Evolutionary conservation across 2,329 filamentous ascomycete genomes (phyloP).

Genomic region (Didymella arachidicola): DNA sequence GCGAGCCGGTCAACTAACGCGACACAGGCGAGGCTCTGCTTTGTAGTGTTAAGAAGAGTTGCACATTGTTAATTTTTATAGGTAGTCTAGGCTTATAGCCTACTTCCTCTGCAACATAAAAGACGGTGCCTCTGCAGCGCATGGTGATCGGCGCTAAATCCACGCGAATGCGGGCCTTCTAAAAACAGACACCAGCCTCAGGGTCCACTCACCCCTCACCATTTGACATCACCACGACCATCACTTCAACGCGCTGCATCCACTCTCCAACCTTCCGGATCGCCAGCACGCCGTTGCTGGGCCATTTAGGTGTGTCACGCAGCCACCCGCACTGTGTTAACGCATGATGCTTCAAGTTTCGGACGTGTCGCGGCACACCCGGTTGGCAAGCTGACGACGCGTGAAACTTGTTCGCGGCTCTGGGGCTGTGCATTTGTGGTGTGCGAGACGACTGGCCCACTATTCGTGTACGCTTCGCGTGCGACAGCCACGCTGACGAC

Average conservation of each 20-base stretch:
- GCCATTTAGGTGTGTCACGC: slow-evolving; percentile 5
- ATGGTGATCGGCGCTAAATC: slow-evolving; percentile 16
- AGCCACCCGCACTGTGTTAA: slow-evolving; percentile 1
- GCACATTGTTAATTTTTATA: too few relatives aligned
- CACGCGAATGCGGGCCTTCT: slow-evolving; percentile 14
- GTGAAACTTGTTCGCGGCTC: slow-evolving; percentile 43
- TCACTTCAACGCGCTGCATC: slow-evolving; percentile 16
- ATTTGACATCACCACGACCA: slow-evolving; percentile 14
- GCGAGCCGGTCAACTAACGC: neutral
- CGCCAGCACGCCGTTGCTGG: slow-evolving; percentile 12
- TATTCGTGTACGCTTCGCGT: slow-evolving; percentile 16
- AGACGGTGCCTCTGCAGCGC: slow-evolving; percentile 3
- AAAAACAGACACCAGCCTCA: slow-evolving; percentile 23
- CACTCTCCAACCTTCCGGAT: slow-evolving; percentile 13
- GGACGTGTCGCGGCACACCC: slow-evolving; percentile 34
- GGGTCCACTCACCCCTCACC: slow-evolving; percentile 3
- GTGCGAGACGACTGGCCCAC: slow-evolving; percentile 24
- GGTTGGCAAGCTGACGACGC: slow-evolving; percentile 43
- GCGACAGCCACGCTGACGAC: slow-evolving; percentile 19
- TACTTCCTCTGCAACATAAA: too few relatives aligned
- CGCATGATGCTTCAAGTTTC: slow-evolving; percentile 34
- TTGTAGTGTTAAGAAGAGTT: too few relatives aligned
- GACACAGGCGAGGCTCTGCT: slow-evolving; percentile 1
- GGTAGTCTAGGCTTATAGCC: too few relatives aligned
- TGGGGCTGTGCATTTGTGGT: slow-evolving; percentile 31